Evolutionary conservation across 2,329 filamentous ascomycete genomes (phyloP).

Genomic region (Xylariaceae sp.): DNA sequence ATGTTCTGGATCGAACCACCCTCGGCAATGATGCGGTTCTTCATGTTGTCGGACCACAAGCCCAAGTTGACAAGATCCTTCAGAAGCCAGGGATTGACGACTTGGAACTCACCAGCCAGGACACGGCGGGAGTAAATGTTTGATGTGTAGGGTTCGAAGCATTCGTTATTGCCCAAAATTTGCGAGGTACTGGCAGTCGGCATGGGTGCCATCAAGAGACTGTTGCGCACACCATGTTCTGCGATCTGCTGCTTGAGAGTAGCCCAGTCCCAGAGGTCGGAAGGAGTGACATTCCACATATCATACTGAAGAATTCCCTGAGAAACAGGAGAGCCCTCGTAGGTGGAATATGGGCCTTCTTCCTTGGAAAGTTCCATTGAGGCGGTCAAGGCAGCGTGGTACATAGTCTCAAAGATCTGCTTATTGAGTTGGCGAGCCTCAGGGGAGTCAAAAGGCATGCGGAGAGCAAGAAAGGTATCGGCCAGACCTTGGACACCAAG

Average conservation of each 20-base stretch:
- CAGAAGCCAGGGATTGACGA: constrained; percentile 97
- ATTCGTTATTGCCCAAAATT: constrained; percentile 98
- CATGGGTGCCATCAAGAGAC: constrained; percentile 91
- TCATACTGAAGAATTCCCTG: constrained; percentile 96
- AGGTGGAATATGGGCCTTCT: constrained; percentile 80
- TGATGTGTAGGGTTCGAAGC: constrained; percentile 98
- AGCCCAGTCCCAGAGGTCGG: constrained; percentile 95
- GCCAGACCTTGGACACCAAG: constrained; percentile 97
- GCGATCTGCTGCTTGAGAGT: constrained; percentile 84
- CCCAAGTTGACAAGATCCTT: constrained; percentile 98
- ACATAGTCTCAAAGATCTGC: constrained; percentile 99
- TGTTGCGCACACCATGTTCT: constrained; percentile 91
- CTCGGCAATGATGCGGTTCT: constrained; percentile 98
- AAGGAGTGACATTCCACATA: constrained; percentile 94
- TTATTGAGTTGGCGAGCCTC: constrained; percentile 92
- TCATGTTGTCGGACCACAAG: constrained; percentile 99
- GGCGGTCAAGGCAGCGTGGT: constrained; percentile 87
- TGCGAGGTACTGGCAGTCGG: constrained; percentile 95
- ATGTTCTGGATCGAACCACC: constrained; percentile 95
- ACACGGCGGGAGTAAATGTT: constrained; percentile 99
- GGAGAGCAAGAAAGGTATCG: constrained; percentile 94
- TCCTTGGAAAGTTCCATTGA: constrained; percentile 82
- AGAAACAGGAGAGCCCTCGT: constrained; percentile 88
- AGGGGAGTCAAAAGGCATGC: constrained; percentile 92
- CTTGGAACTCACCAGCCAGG: constrained; percentile 96